phyloP scores from a whole-genome alignment of 73 alveolate genomes.

The Tetrahymena borealis region DNA sequence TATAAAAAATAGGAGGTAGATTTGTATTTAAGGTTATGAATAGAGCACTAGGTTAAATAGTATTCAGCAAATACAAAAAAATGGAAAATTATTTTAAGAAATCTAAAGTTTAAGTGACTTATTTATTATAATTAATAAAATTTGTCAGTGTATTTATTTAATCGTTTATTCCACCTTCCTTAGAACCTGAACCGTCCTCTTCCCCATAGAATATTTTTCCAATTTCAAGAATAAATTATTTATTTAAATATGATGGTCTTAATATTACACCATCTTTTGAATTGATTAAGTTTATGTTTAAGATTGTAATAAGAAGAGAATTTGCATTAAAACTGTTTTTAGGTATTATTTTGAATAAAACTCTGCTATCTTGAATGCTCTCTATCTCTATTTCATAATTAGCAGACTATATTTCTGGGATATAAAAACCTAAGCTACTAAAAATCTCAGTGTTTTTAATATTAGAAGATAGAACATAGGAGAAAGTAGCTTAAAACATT shows the following conservation, averaged over 20 bases:
- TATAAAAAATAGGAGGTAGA: neutral
- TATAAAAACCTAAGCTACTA: neutral
- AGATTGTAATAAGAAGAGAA: neutral
- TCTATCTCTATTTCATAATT: neutral
- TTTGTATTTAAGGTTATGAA: neutral
- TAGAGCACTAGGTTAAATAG: neutral
- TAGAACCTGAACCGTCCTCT: neutral
- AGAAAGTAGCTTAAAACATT: neutral
- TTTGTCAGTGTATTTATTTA: neutral
- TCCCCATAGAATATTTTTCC: neutral
- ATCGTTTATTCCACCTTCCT: neutral
- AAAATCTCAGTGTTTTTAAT: neutral
- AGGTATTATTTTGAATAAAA: neutral
- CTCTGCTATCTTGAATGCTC: neutral
- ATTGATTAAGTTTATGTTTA: neutral
- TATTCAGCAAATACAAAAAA: neutral
- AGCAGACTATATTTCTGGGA: neutral
- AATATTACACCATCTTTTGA: neutral
- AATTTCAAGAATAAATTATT: neutral
- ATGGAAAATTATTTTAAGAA: neutral
- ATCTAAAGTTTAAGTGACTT: neutral
- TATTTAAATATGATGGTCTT: neutral
- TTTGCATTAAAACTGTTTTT: neutral
- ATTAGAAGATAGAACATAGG: neutral
- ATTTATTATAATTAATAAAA: neutral